Evolutionary conservation across 106 monocot species (phyloP).

Genomic region (Dendrobium chrysotoxum): DNA sequence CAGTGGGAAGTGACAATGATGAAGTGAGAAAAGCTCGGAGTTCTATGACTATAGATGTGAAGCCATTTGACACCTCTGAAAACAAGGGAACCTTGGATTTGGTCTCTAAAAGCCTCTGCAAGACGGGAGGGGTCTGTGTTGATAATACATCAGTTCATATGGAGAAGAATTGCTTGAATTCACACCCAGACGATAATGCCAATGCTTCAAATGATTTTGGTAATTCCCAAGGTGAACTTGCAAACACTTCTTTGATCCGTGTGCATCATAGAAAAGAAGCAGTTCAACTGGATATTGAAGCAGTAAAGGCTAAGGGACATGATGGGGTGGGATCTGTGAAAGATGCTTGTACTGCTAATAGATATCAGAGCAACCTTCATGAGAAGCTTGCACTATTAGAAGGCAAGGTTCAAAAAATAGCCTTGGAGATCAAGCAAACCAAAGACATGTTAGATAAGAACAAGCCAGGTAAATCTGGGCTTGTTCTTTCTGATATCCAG

Average conservation of each 20-base stretch:
- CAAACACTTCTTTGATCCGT: neutral
- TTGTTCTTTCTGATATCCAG: conserved; percentile 80
- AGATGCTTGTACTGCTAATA: conserved; percentile 6
- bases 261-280: neutral
- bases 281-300: conserved; percentile 6
- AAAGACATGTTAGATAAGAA: conserved; percentile 88
- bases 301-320: conserved; percentile 40
- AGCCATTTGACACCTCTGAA: neutral
- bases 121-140: neutral
- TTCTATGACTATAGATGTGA: conserved; percentile 5
- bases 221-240: neutral
- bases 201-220: neutral
- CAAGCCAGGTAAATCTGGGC: conserved; percentile 62
- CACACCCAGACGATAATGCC: too few species aligned
- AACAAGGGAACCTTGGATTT: neutral
- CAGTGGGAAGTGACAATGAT: neutral
- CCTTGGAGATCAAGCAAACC: conserved; percentile 81
- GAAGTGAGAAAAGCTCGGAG: neutral
- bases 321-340: conserved; percentile 12
- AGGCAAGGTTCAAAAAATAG: conserved; percentile 87
- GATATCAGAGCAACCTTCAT: conserved; percentile 63
- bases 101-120: neutral
- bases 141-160: neutral
- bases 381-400: conserved; percentile 88
- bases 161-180: conserved; percentile 12